Evolutionary conservation across 192 early-diverging fungal genomes (phyloP), one percentile per base, ranked within the genome.

Genomic region (Entomortierella parvispora): DNA sequence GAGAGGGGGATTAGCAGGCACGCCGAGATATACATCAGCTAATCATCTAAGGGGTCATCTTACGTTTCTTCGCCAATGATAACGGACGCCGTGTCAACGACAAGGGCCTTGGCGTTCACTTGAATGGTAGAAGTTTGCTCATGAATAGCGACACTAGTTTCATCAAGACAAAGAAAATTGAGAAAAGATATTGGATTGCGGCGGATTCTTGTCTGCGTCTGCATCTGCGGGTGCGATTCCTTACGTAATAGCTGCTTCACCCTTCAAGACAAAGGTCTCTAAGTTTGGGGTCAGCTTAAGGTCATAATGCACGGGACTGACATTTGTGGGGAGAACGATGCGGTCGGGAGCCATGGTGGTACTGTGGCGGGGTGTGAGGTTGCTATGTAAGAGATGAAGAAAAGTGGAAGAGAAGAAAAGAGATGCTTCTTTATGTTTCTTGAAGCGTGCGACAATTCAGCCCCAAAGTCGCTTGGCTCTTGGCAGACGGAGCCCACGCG

Each of bases 261-360:
- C 96, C 7, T 81, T 68, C 68, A 94, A 96, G 10, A 86, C 85
- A 67, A 95, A 94, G 20, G 86, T 82, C 22, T 90, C 87, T 47
- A 97, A 80, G 71, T 95, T 87, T 4, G 96, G 96, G 22, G 85
- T 87, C 23, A 97, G 71, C n/a, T 85, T 81, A 32, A 96, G 74
- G 54, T 85, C 84, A 81, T 97, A 97, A 79, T 96, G 93, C 47
- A 83, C 71, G 4, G 96, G 96, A 29, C 83, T 89, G 51, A 96
- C 92, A 63, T 87, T 94, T 63, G 86, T 90, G 51, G 96, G 96
- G 18, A 97, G 86, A 49, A 96, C 87, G 78, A 94, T 90, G 49
- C 86, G 88, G 20, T 77, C 64, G 4, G 53, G 58, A 14, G 71
- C 37, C 71, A 75, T 75, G 57, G 10, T 65, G 42, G 4, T 22